These are phyloP conservation scores for Geosiphon pyriformis DNA, from an alignment of 192 early-diverging fungal species.

Conservation along the genomic window DNA sequence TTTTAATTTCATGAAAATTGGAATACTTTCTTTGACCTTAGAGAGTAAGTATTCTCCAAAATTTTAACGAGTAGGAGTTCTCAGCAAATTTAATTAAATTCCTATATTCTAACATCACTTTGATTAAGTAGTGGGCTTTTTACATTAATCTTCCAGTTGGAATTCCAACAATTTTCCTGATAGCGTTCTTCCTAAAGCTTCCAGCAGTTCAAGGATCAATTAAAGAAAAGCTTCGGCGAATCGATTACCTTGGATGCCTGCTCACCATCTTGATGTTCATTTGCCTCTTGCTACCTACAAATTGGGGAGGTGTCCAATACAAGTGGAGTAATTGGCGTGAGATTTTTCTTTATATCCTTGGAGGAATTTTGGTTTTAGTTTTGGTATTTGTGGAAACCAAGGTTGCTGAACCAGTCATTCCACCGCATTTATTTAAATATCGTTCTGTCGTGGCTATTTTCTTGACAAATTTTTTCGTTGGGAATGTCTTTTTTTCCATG, in stretches of 20 bases:
- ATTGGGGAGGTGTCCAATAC: constrained; percentile 57
- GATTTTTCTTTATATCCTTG: not conserved
- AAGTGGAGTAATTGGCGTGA: constrained; percentile 39
- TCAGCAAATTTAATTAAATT: no score
- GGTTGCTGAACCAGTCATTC: constrained; percentile 70
- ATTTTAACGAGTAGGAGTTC: no score
- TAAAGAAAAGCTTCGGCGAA: constrained; percentile 45
- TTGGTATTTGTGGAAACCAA: constrained; percentile 52
- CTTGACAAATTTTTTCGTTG: constrained; percentile 54
- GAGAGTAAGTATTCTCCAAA: no score
- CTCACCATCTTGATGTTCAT: constrained; percentile 46
- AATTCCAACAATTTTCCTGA: constrained; percentile 6
- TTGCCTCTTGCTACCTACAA: constrained; percentile 52
- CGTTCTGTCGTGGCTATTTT: constrained; percentile 58
- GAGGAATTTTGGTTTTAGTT: not conserved
- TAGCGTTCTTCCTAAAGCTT: constrained; percentile 43
- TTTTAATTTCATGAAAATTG: no score
- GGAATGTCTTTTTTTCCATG: constrained; percentile 54
- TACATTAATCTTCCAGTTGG: constrained; percentile 47
- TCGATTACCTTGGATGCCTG: constrained; percentile 57
- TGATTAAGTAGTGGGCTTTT: no score
- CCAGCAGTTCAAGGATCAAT: constrained; percentile 40
- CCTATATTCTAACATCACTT: no score
- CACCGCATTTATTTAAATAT: constrained; percentile 52
- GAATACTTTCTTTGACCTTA: no score